phyloP scores from a whole-genome alignment of 257 asterid genomes.

The Solanum rostratum region DNA sequence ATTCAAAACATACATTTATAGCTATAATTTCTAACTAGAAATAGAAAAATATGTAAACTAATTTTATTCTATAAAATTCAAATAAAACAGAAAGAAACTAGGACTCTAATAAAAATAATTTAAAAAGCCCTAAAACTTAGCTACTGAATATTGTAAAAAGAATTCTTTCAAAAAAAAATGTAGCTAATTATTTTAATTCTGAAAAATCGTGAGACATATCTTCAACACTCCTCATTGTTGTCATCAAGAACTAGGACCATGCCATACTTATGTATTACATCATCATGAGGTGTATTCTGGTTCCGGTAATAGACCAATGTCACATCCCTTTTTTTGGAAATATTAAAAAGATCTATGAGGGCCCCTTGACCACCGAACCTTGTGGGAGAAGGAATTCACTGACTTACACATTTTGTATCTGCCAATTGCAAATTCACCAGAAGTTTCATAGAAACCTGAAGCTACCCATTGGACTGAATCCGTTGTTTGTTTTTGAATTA shows the following conservation, averaged over 20 bases:
- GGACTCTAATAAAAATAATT: too few species aligned
- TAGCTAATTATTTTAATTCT: too few species aligned
- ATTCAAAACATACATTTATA: too few species aligned
- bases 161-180: too few species aligned
- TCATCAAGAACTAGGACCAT: conserved; percentile 18
- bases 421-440: conserved; percentile 21
- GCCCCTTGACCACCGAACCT: conserved; percentile 18
- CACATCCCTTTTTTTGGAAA: conserved; percentile 17
- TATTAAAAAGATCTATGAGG: conserved; percentile 15
- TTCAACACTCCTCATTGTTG: conserved; percentile 11
- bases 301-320: conserved; percentile 19
- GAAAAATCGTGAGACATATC: too few species aligned
- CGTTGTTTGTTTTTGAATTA: conserved; percentile 17
- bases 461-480: conserved; percentile 15
- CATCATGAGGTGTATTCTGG: conserved; percentile 15
- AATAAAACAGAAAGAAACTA: too few species aligned
- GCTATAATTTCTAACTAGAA: too few species aligned
- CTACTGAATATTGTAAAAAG: too few species aligned
- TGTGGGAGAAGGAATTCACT: conserved; percentile 20
- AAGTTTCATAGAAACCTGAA: conserved; percentile 19
- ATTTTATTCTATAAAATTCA: too few species aligned
- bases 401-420: conserved; percentile 3
- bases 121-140: too few species aligned
- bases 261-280: conserved; percentile 21
- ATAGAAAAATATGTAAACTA: too few species aligned